These are phyloP conservation scores for Platanthera guangdongensis DNA, from an alignment of 106 monocot species.

Conservation along the genomic window DNA sequence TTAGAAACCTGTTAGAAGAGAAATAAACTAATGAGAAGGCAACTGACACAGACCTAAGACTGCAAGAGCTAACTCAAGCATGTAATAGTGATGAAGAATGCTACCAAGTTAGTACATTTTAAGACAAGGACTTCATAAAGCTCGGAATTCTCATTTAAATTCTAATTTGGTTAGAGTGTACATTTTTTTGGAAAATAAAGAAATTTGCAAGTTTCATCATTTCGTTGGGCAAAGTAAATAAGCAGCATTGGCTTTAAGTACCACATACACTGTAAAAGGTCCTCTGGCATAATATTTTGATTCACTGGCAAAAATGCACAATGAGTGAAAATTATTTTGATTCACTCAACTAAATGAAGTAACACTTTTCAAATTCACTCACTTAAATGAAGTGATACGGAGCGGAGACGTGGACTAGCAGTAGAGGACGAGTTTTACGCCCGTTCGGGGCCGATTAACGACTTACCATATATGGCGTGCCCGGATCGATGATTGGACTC, in stretches of 20 bases:
- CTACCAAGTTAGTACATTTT: neutral
- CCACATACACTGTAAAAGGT: neutral
- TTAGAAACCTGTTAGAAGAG: slow-evolving; percentile 53
- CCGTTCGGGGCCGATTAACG: too few species aligned
- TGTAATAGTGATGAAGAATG: neutral
- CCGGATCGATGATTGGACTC: too few species aligned
- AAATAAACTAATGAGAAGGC: neutral
- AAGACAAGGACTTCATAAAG: neutral
- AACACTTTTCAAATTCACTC: neutral
- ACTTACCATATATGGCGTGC: too few species aligned
- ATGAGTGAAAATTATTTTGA: neutral
- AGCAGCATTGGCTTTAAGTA: neutral
- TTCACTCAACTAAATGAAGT: neutral
- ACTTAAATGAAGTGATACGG: too few species aligned
- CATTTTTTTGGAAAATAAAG: neutral
- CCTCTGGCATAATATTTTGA: neutral
- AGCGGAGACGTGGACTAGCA: too few species aligned
- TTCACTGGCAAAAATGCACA: neutral
- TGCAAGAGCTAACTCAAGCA: neutral
- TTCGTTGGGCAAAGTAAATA: neutral
- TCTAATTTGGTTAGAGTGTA: neutral
- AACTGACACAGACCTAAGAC: neutral
- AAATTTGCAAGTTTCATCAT: neutral
- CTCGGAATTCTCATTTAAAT: neutral
- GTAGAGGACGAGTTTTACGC: too few species aligned